Base-by-base conservation (phyloP, 768 basidiomycete species). In the Pisolithus microcarpus region DNA sequence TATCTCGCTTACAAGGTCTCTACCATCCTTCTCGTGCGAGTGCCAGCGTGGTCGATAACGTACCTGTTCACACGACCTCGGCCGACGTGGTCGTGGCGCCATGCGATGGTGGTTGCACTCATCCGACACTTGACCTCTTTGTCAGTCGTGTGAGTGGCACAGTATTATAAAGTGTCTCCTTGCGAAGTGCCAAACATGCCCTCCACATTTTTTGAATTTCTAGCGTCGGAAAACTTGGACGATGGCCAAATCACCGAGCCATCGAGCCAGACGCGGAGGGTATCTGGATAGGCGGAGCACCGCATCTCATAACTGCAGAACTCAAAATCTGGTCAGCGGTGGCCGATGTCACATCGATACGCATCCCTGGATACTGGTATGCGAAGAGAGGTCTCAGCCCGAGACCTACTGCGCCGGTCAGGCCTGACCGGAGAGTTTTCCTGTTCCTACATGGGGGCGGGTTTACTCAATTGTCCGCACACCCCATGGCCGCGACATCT, bases 371-470 rank as follows among this genome's bases (percentile, higher is more conserved):
- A 7, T 84, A 82, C 58, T 81, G 80, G 80, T 63, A 71, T 23
- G 71, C 76, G 61, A 76, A 74, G 58, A 62, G 67, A 28, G 74
- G 71, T 1, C 56, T 61, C 3, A 70, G 44, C 52, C 63, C 23
- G 55, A 71, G 44, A 73, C 70, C 36, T 63, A 70, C 53, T 4
- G 34, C 45, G 19, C 53, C 71, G 1, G 74, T 78, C 4, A 62
- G 59, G 42, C 69, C 71, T 1, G 77, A 75, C 19, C 80, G 82
- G 63, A 81, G 79, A 54, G 73, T 84, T 5, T 60, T 82, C 18
- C 78, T 78, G 58, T 68, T 69, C 43, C 63, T 87, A n/a, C 85
- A 86, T 54, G 84, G 84, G 19, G 84, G 84, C 7, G 82, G 70
- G 1, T 85, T 79, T 56, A 65, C 71, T 30, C 67, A 69, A 19